These are phyloP conservation scores for Alloteropsis semialata DNA, from an alignment of 176 grass and related monocot genomes.

Conservation along the genomic window DNA sequence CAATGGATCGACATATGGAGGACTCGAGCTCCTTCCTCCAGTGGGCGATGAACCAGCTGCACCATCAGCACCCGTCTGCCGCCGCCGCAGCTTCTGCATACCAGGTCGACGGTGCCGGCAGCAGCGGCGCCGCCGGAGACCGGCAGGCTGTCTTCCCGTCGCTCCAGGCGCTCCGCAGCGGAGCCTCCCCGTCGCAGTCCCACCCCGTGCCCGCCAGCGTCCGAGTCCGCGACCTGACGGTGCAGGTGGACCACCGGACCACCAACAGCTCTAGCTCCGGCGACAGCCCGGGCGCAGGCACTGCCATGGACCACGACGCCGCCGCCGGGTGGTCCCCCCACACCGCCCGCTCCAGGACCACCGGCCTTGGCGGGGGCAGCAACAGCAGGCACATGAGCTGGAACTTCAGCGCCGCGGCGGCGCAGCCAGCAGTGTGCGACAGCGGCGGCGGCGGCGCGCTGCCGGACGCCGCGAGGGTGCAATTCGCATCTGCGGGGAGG, in stretches of 20 bases:
- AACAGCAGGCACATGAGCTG: slow-evolving; percentile 37
- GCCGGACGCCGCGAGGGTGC: not conserved
- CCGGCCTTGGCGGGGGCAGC: not conserved
- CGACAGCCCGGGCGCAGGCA: slow-evolving; percentile 26
- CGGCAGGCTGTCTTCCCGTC: slow-evolving; percentile 4
- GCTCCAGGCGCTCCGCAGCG: slow-evolving; percentile 33
- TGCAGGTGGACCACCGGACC: slow-evolving; percentile 33
- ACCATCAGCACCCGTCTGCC: slow-evolving; percentile 1
- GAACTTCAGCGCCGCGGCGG: slow-evolving; percentile 47
- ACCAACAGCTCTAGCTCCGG: slow-evolving; percentile 44
- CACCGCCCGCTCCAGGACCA: slow-evolving; percentile 11
- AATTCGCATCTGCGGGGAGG: not conserved
- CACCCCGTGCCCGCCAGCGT: not conserved
- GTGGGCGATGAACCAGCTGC: slow-evolving; percentile 49
- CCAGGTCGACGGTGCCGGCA: not conserved
- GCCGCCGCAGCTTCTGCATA: not conserved
- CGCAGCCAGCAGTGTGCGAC: slow-evolving; percentile 12
- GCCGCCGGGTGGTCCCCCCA: slow-evolving; percentile 35
- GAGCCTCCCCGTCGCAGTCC: not conserved
- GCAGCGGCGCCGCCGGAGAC: not conserved
- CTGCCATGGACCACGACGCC: slow-evolving; percentile 22
- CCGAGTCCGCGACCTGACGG: slow-evolving; percentile 3
- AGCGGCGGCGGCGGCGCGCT: not conserved
- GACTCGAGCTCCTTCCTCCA: slow-evolving; percentile 46
- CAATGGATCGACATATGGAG: slow-evolving; percentile 42